Percentiles rank a stretch among this genome's conserved stretches.
These are phyloP conservation scores for Perilla frutescens DNA, from an alignment of 257 asterid genomes.

Conservation along the genomic window DNA sequence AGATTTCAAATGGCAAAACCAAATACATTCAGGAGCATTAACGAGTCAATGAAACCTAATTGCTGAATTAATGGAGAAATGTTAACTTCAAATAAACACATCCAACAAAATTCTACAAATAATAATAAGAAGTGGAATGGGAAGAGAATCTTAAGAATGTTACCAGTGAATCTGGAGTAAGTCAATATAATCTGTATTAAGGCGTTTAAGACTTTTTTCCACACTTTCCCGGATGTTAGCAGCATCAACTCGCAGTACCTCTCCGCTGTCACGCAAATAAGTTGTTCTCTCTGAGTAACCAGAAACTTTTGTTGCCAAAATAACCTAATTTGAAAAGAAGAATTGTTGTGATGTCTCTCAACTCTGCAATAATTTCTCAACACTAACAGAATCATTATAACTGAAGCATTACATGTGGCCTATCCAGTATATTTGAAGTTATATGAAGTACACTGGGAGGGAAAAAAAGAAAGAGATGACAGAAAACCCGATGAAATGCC, in stretches of 20 bases:
- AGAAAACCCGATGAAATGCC: constrained; percentile 15
- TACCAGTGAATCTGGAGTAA: constrained; percentile 97
- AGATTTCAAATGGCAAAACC: constrained; percentile 9
- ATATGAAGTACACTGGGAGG: neutral
- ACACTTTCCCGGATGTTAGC: constrained; percentile 92
- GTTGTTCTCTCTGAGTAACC: constrained; percentile 73
- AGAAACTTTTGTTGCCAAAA: constrained; percentile 93
- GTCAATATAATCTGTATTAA: constrained; percentile 90
- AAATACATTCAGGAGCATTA: constrained; percentile 15
- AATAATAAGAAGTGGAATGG: constrained; percentile 15
- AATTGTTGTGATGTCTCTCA: neutral
- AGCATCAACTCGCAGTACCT: constrained; percentile 82
- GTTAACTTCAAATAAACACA: neutral
- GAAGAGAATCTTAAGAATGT: constrained; percentile 23
- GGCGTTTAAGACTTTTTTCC: constrained; percentile 92
- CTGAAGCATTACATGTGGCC: constrained; percentile 1
- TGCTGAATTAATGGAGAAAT: constrained; percentile 17
- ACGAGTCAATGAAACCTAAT: constrained; percentile 11
- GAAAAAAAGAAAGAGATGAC: constrained; percentile 17
- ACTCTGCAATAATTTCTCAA: constrained; percentile 29
- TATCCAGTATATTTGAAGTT: neutral
- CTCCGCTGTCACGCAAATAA: constrained; percentile 68
- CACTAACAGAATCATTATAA: neutral
- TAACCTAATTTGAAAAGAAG: constrained; percentile 52
- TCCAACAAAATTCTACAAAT: neutral